Base-by-base conservation (phyloP, 495 filamentous ascomycete genomes). In the Neurospora cerealis region DNA sequence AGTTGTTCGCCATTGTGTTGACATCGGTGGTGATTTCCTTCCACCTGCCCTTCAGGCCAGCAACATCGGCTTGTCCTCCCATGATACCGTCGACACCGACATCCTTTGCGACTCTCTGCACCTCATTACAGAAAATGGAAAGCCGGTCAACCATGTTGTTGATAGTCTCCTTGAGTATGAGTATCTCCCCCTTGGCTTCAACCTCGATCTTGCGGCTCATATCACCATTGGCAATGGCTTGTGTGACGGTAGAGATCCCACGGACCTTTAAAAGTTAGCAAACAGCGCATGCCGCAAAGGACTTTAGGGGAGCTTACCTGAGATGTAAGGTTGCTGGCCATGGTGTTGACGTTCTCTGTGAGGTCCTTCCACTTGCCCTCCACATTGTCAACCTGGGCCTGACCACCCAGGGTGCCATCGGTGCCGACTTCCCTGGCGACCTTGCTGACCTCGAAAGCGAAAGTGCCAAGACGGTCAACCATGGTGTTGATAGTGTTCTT, bases 341-440 rank as follows among this genome's bases (percentile, higher is more conserved):
- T 98, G 66, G 93, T 90, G 83, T 93, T 93, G 82, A 94, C 92
- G 76, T 98, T 98, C 79, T 97, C 93, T 15, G 96, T 99, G 32
- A 99, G 88, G 82, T 99, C 96, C 82, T 97, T 97, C 96, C 96
- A 99, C 85, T 97, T 98, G 78, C 96, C 96, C 85, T 99, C 96
- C 48, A 98, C 96, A 75, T 97, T 96, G 77, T 97, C 93, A 9
- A 99, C 96, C 81, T 96, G 92, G 69, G 96, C 96, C 83, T 98
- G 96, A 21, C 96, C 96, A 73, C 96, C 96, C 32, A 99, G 87
- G 10, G 92, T 97, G 77, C 96, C 96, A 76, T 99, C 96, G 6
- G 96, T 99, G 76, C 96, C 96, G 85, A 99, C 96, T 83, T 99
- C 96, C 75, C 96, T 91, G 71, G 96, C 96, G 76, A 99, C 96